These are phyloP conservation scores for Yarrowia yakushimensis DNA, from an alignment of 805 yeast genomes.

Conservation along the genomic window DNA sequence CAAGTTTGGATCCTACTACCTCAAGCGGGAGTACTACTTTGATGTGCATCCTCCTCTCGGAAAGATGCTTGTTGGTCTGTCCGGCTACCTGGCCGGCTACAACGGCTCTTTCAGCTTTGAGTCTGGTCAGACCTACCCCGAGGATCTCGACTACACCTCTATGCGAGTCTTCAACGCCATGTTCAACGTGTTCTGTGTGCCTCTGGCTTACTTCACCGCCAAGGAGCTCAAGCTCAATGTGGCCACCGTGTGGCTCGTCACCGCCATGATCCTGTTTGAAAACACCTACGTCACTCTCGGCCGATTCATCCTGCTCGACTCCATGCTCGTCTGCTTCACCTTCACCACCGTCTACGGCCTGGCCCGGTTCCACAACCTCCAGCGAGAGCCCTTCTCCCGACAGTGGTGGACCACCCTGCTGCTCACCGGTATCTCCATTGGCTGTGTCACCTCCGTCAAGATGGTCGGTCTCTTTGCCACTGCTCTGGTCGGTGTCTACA, in stretches of 20 bases:
- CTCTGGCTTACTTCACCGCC: slow-evolving; percentile 80
- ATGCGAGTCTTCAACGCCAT: slow-evolving; percentile 88
- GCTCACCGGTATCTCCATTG: slow-evolving; percentile 79
- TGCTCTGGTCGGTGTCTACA: slow-evolving; percentile 81
- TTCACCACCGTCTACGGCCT: slow-evolving; percentile 74
- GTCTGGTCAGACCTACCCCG: slow-evolving; percentile 75
- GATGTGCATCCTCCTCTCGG: slow-evolving; percentile 98
- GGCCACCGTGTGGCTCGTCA: slow-evolving; percentile 70
- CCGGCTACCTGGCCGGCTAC: slow-evolving; percentile 82
- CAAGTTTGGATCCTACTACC: slow-evolving; percentile 88
- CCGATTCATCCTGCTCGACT: slow-evolving; percentile 85
- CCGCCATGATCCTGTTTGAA: slow-evolving; percentile 72
- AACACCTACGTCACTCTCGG: slow-evolving; percentile 80
- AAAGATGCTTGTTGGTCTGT: slow-evolving; percentile 83
- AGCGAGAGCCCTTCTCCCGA: slow-evolving; percentile 58
- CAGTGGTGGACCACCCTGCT: slow-evolving; percentile 94
- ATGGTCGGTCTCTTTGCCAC: slow-evolving; percentile 96
- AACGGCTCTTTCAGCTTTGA: slow-evolving; percentile 88
- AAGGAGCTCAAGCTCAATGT: slow-evolving; percentile 69
- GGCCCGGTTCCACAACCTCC: slow-evolving; percentile 63
- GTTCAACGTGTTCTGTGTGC: slow-evolving; percentile 80
- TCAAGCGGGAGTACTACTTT: slow-evolving; percentile 84
- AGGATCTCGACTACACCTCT: slow-evolving; percentile 63
- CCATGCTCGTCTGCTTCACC: slow-evolving; percentile 86
- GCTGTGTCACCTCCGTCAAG: slow-evolving; percentile 88